phyloP scores from a whole-genome alignment of 2,329 filamentous ascomycete genomes.

The Colletotrichum trifolii region DNA sequence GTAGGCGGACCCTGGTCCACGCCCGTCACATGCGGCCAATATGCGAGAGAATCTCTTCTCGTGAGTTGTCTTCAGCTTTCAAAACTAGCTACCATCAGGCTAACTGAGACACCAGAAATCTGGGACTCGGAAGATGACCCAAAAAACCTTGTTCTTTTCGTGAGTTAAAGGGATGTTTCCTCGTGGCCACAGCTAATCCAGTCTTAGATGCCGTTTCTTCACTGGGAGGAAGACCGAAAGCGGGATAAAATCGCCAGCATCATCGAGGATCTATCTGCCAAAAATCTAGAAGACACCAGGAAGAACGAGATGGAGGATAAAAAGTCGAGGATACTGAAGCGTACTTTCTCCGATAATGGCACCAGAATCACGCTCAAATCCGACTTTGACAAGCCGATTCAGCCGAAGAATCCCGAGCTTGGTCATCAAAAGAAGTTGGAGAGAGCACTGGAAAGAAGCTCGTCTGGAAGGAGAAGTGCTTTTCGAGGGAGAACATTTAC shows the following conservation, averaged over 20 bases:
- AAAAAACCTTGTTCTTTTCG: constrained; percentile 46
- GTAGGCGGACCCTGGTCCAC: constrained; percentile 41
- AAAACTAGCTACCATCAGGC: not conserved
- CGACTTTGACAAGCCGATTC: too few species aligned
- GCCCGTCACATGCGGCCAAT: constrained; percentile 50
- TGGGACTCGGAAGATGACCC: constrained; percentile 34
- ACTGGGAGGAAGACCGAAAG: constrained; percentile 53
- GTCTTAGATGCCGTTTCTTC: constrained; percentile 52
- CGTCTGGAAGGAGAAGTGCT: constrained; percentile 1
- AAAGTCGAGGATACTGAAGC: not conserved
- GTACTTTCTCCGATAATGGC: not conserved
- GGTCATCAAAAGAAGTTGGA: not conserved
- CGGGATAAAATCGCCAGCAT: constrained; percentile 42
- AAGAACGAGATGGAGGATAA: constrained; percentile 3
- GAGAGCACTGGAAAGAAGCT: not conserved
- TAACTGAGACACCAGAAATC: not conserved
- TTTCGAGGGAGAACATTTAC: not conserved
- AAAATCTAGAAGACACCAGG: constrained; percentile 17
- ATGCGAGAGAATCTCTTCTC: constrained; percentile 45
- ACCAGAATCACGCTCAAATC: too few species aligned
- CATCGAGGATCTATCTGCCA: constrained; percentile 36
- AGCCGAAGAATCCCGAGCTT: too few species aligned
- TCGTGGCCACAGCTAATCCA: not conserved
- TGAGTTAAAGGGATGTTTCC: constrained; percentile 23
- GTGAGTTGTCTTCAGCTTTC: constrained; percentile 35